These are phyloP conservation scores for Amanita fuliginea DNA, from an alignment of 768 basidiomycete genomes.

Conservation along the genomic window DNA sequence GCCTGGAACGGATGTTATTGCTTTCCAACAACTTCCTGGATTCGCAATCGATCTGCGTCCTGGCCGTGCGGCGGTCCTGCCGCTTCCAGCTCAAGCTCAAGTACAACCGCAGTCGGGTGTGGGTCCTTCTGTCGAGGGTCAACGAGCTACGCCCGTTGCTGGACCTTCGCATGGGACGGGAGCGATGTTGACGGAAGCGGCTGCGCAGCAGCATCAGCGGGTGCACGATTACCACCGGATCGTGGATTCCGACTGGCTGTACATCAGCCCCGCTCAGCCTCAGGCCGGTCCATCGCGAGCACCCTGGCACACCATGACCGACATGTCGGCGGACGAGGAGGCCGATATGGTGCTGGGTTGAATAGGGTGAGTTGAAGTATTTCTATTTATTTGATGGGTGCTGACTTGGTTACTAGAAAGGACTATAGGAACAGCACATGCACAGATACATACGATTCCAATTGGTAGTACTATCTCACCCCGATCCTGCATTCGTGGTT, in stretches of 20 bases:
- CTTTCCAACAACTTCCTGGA: neutral
- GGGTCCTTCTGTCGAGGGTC: neutral
- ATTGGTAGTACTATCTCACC: neutral
- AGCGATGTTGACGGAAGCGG: constrained; percentile 1
- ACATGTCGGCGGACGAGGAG: neutral
- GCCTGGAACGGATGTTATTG: neutral
- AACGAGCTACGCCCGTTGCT: neutral
- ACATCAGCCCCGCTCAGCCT: neutral
- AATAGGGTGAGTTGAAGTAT: neutral
- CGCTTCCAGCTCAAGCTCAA: neutral
- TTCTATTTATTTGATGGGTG: neutral
- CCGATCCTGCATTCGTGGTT: neutral
- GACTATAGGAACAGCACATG: neutral
- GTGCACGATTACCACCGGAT: neutral
- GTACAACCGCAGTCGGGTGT: too few species aligned
- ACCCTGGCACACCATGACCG: neutral
- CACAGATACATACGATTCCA: neutral
- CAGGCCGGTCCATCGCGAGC: constrained; percentile 1
- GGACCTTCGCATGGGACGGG: neutral
- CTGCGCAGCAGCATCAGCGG: constrained; percentile 1
- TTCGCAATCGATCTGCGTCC: neutral
- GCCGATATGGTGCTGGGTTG: constrained; percentile 5
- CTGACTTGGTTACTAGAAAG: neutral
- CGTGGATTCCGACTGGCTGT: constrained; percentile 3
- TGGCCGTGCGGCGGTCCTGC: neutral